Evolutionary conservation across 352 stramenopile species (phyloP), one percentile per base, ranked within the genome.

Genomic region (Pythium myriotylum): DNA sequence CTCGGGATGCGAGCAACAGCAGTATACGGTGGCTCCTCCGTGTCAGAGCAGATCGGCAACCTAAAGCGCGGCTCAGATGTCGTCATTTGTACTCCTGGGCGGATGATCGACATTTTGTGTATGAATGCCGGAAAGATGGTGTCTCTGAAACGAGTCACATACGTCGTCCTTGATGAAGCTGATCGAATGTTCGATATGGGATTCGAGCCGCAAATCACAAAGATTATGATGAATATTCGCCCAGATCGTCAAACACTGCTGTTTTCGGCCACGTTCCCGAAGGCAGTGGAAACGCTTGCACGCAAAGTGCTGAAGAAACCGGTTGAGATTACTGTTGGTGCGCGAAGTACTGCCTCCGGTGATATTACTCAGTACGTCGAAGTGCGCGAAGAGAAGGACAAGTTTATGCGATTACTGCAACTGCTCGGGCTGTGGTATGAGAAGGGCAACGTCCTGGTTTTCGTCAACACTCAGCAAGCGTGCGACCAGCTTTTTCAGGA

Each of bases 181-280:
- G 98, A 99, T 76, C 90, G 98, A 19, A 99, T 99, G 94, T 99
- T 99, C 70, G 98, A 99, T 73, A 99, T 99, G 97, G 98, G 98
- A 12, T 99, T 99, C 74, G 97, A 99, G 62, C 97, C 97, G 13
- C 98, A 99, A 73, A 98, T 99, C 62, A 95, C 86, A 14, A 98
- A 98, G 66, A 98, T 98, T 53, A 88, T 98, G 72, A 74, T 91
- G 67, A 97, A 98, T 42, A 91, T 97, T 61, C 91, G 94, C 0
- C 80, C 87, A 23, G 91, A 97, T 62, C 84, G 91, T 2, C 92
- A 98, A 59, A 97, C 91, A 6, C 62, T 99, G 14, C 82, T 99
- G 19, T 99, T 99, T 66, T 99, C 94, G 8, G 98, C 98, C 4
- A 99, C 98, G 2, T 99, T 99, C 74, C 97, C 95, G 22, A 92